Evolutionary conservation across 345 rosid species (phyloP), one percentile per base, ranked within the genome.

Genomic region (Limnanthes douglasii): DNA sequence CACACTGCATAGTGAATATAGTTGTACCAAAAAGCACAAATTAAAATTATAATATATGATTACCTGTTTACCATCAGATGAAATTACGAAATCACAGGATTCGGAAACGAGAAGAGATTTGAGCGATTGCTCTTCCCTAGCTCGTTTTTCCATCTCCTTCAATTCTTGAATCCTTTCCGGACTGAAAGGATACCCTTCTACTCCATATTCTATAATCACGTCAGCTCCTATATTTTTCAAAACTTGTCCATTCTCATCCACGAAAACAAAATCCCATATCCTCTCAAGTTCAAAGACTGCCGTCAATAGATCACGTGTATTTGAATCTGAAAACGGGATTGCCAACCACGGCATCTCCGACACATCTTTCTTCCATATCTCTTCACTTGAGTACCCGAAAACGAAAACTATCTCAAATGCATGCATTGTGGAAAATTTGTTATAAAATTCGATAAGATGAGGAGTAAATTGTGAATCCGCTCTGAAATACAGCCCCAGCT

Each of bases 261-360:
- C 56, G 30, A 85, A 39, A 45, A 80, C 90, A 4, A 85, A 64
- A 49, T 65, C 53, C 19, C 93, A 90, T 17, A 85, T 72, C n/a
- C 90, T 90, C 34, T 36, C 55, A 14, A 80, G 80, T 48, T 67
- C 57, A 49, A 77, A 85, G 39, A 63, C 6, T 39, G 39, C 35
- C 23, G 72, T 56, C 53, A 85, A 53, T 46, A 38, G 47, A 9
- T 53, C 58, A 12, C 86, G 73, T 0, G 62, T 68, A 12, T 57
- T 75, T 0, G 72, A 65, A 40, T 85, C 80, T 15, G 77, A 58
- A 34, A 71, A 85, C 0, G 83, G 96, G 17, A 85, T 60, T 3
- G 93, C 83, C 13, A 80, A 86, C 93, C 96, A 85, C 0, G 93
- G 83, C 96, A 85, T 80, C 57, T 67, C 65, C 5, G 72, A 52